Conservation (phyloP, 108 stramenopile genomes). For the Schizochytrium sp. region DNA sequence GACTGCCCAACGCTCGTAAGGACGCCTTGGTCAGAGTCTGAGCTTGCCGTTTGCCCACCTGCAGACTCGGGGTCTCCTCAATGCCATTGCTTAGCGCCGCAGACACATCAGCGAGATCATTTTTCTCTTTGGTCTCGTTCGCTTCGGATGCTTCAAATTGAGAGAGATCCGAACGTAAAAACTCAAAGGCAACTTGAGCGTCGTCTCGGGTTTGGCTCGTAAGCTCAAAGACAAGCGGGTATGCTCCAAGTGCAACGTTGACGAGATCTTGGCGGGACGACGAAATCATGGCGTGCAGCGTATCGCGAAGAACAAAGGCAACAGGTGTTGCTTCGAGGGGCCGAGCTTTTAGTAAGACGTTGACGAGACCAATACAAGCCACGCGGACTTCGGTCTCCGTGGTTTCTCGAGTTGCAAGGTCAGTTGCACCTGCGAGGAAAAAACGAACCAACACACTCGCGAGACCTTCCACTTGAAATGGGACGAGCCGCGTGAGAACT, state of each 20-base stretch:
- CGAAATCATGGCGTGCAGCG: neutral
- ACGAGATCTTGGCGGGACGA: neutral
- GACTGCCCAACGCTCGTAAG: neutral
- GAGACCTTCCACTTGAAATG: neutral
- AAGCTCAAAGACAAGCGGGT: neutral
- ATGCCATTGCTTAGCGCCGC: neutral
- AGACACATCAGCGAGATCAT: neutral
- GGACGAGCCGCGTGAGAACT: neutral
- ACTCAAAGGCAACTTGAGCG: neutral
- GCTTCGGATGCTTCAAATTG: neutral
- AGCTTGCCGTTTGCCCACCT: neutral
- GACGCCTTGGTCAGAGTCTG: neutral
- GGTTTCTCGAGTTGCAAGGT: neutral
- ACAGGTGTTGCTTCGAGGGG: neutral
- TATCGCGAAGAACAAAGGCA: neutral
- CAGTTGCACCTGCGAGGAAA: neutral
- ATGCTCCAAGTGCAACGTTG: neutral
- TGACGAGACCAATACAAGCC: neutral
- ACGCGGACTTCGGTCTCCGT: neutral
- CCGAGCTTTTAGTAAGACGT: neutral
- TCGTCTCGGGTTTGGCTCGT: neutral
- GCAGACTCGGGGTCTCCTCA: neutral
- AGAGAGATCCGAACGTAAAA: neutral
- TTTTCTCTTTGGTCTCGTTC: neutral
- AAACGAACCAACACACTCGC: neutral